A percentile compares a stretch with the other conserved stretches of the same genome.
These are phyloP conservation scores for Ceratocystis harringtonii DNA, from an alignment of 2,329 filamentous ascomycete genomes.

Conservation along the genomic window DNA sequence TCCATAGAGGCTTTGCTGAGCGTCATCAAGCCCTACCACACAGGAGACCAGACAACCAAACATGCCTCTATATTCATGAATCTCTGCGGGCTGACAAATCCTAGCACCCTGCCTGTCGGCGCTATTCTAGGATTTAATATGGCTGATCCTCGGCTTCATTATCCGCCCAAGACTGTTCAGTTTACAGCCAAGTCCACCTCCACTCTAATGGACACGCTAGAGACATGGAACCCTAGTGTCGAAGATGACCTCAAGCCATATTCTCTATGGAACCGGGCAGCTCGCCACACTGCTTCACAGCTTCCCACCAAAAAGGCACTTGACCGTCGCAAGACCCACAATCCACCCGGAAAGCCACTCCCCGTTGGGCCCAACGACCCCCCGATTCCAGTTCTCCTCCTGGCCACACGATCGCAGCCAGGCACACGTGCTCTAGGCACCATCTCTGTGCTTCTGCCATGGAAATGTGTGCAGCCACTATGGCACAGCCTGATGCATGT, in stretches of 20 bases:
- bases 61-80: slow-evolving; percentile 37
- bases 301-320: slow-evolving; percentile 65
- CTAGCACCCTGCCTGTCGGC: slow-evolving; percentile 53
- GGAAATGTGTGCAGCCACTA: slow-evolving; percentile 72
- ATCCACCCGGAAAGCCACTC: slow-evolving; percentile 47
- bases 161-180: slow-evolving; percentile 50
- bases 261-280: slow-evolving; percentile 52
- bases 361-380: slow-evolving; percentile 47
- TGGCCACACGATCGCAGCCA: slow-evolving; percentile 39
- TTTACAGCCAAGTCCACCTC: slow-evolving; percentile 21
- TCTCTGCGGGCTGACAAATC: slow-evolving; percentile 47
- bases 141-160: slow-evolving; percentile 64
- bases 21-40: slow-evolving; percentile 41
- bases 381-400: slow-evolving; percentile 59
- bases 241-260: slow-evolving; percentile 36
- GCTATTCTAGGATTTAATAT: slow-evolving; percentile 57
- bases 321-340: slow-evolving; percentile 56
- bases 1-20: slow-evolving; percentile 65
- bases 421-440: slow-evolving; percentile 43
- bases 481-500: slow-evolving; percentile 81
- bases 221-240: slow-evolving; percentile 44
- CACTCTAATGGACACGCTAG: slow-evolving; percentile 43
- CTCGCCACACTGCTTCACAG: slow-evolving; percentile 48
- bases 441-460: slow-evolving; percentile 78
- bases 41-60: slow-evolving; percentile 22